Percentiles rank a stretch among this genome's conserved stretches.
Conservation (phyloP, 2,329 filamentous ascomycete genomes). For the Pseudogymnoascus sp. region DNA sequence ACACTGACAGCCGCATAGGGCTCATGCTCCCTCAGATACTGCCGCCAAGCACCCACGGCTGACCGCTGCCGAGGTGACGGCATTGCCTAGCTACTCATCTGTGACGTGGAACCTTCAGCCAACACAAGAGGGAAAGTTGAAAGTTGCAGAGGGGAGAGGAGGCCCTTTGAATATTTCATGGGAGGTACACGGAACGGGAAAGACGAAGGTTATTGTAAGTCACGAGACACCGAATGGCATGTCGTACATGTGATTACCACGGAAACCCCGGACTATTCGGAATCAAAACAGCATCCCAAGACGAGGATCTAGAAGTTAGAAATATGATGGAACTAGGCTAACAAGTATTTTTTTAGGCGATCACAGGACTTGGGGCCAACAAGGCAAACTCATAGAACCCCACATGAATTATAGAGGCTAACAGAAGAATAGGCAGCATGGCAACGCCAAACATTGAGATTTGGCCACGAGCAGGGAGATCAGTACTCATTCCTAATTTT, state of each 20-base stretch:
- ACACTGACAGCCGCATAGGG: not conserved
- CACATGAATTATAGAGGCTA: slow-evolving; percentile 7
- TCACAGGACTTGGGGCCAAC: slow-evolving; percentile 70
- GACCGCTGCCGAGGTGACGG: slow-evolving; percentile 48
- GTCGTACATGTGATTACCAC: not conserved
- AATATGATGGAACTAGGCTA: not conserved
- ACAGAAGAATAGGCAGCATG: slow-evolving; percentile 47
- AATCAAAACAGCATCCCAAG: not conserved
- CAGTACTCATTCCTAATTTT: slow-evolving; percentile 66
- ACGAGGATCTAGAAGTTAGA: not conserved
- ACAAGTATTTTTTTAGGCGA: slow-evolving; percentile 43
- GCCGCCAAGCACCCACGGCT: slow-evolving; percentile 16
- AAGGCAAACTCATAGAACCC: slow-evolving; percentile 27
- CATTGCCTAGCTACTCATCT: slow-evolving; percentile 58
- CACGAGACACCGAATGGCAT: not conserved
- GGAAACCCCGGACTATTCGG: not conserved
- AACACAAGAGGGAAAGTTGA: slow-evolving; percentile 47
- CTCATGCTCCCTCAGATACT: not conserved
- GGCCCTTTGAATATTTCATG: slow-evolving; percentile 70
- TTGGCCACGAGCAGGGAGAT: slow-evolving; percentile 61
- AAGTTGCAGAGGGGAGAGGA: slow-evolving; percentile 61
- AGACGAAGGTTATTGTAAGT: slow-evolving; percentile 64
- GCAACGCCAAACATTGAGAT: slow-evolving; percentile 77
- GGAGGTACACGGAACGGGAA: slow-evolving; percentile 70
- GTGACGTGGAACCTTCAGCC: slow-evolving; percentile 63